phyloP scores from a whole-genome alignment of 2,329 filamentous ascomycete species.

The Leptographium radiaticola region DNA sequence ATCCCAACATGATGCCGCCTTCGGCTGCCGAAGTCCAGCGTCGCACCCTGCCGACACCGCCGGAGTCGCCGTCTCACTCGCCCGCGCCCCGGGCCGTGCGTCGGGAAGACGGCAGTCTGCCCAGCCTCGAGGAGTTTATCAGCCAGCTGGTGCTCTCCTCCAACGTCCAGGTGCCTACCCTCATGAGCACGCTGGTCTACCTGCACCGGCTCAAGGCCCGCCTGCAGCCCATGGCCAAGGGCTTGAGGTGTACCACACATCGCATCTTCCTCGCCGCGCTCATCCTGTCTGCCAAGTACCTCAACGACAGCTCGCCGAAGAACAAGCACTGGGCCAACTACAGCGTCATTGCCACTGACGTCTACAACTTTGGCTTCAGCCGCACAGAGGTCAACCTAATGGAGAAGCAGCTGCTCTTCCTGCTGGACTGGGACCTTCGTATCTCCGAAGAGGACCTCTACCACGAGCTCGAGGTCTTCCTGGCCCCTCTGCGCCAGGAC shows the following conservation, averaged over 20 bases:
- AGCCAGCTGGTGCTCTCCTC: conserved; percentile 79
- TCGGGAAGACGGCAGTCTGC: conserved; percentile 44
- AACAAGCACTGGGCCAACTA: conserved; percentile 99
- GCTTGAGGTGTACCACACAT: conserved; percentile 91
- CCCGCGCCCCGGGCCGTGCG: conserved; percentile 30
- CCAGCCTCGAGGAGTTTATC: conserved; percentile 83
- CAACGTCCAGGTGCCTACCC: conserved; percentile 90
- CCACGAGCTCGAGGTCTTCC: conserved; percentile 73
- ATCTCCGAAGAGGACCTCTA: conserved; percentile 80
- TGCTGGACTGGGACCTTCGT: conserved; percentile 87
- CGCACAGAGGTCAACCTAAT: conserved; percentile 96
- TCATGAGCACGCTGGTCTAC: conserved; percentile 96
- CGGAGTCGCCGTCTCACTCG: conserved; percentile 23
- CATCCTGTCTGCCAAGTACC: conserved; percentile 85
- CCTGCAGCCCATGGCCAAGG: conserved; percentile 88
- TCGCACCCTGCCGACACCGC: conserved; percentile 30
- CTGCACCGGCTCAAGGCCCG: conserved; percentile 70
- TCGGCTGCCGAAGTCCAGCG: conserved; percentile 17
- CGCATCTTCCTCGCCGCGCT: conserved; percentile 89
- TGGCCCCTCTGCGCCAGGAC: conserved; percentile 64
- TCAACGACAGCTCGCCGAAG: conserved; percentile 97
- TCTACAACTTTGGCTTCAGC: conserved; percentile 72
- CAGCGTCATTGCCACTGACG: conserved; percentile 57
- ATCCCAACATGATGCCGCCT: conserved; percentile 43
- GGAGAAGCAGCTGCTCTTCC: conserved; percentile 95